Conservation (phyloP, 768 basidiomycete genomes). For the Pholiota conissans region DNA sequence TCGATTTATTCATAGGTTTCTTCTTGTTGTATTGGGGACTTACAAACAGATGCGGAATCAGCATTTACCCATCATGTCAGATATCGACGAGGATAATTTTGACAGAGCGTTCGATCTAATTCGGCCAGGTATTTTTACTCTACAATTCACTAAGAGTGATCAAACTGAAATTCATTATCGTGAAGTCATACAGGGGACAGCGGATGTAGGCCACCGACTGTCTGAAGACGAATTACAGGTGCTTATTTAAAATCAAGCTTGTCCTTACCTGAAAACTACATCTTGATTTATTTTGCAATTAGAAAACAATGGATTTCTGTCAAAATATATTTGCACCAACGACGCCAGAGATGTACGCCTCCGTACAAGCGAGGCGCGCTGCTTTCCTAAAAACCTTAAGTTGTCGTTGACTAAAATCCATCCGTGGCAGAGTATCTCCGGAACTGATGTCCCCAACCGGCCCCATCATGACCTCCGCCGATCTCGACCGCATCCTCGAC, state of each 20-base stretch:
- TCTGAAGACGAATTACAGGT: not conserved
- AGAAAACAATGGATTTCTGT: not conserved
- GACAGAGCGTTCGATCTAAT: constrained; percentile 49
- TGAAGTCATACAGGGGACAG: not conserved
- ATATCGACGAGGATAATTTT: constrained; percentile 46
- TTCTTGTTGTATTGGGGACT: constrained; percentile 50
- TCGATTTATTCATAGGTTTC: constrained; percentile 44
- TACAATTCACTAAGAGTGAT: not conserved
- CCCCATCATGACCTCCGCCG: not conserved
- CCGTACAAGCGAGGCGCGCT: not conserved
- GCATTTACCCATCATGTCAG: constrained; percentile 35
- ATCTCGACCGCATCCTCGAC: not conserved
- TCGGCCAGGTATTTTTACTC: constrained; percentile 32
- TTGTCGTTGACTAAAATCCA: too few relatives aligned
- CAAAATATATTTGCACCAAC: not conserved
- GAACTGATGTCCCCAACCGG: not conserved
- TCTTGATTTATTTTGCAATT: too few relatives aligned
- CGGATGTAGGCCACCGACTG: not conserved
- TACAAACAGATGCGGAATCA: constrained; percentile 53
- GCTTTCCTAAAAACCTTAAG: too few relatives aligned
- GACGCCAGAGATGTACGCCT: not conserved
- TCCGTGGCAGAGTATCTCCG: not conserved
- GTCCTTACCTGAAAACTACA: too few relatives aligned
- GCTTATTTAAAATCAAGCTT: not conserved
- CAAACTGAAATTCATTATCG: not conserved